These are phyloP conservation scores for Cladosporium sp. DNA, from an alignment of 2,329 filamentous ascomycete species.

Conservation along the genomic window DNA sequence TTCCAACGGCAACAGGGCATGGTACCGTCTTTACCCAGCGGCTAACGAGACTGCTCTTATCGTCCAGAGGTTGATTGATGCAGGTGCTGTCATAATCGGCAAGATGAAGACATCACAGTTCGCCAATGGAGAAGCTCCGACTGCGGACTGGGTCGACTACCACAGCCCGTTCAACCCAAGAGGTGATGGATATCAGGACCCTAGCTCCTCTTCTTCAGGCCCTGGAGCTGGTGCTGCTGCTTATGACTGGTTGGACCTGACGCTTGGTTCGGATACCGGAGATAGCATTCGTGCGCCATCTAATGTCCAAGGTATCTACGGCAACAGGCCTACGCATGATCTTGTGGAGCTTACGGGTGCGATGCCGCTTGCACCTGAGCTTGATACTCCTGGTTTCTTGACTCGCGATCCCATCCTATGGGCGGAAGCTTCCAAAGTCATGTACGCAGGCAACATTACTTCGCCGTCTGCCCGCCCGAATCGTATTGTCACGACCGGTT, in stretches of 20 bases:
- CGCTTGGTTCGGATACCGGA: conserved; percentile 52
- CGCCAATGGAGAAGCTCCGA: conserved; percentile 49
- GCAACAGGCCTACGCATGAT: conserved; percentile 51
- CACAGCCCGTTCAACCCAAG: conserved; percentile 47
- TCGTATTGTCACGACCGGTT: conserved; percentile 44
- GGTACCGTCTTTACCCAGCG: conserved; percentile 54
- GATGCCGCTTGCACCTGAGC: conserved; percentile 50
- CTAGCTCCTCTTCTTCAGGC: conserved; percentile 50
- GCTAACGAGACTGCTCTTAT: conserved; percentile 50
- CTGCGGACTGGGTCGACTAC: conserved; percentile 53
- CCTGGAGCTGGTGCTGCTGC: conserved; percentile 47
- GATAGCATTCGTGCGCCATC: conserved; percentile 52
- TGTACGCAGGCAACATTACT: conserved; percentile 49
- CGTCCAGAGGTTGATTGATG: conserved; percentile 58
- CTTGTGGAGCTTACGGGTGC: conserved; percentile 50
- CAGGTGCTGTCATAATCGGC: conserved; percentile 56
- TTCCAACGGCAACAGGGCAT: conserved; percentile 59
- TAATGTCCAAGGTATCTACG: conserved; percentile 51
- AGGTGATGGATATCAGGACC: conserved; percentile 48
- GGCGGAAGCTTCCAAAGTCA: conserved; percentile 44
- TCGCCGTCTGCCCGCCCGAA: conserved; percentile 44
- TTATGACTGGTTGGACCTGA: conserved; percentile 53
- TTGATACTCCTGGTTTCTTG: conserved; percentile 51
- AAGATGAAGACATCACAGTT: conserved; percentile 51
- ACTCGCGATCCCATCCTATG: conserved; percentile 48